A percentile compares a stretch with the other conserved stretches of the same genome.
phyloP scores from a whole-genome alignment of 139 green algal species.

The Closterium sp. region DNA sequence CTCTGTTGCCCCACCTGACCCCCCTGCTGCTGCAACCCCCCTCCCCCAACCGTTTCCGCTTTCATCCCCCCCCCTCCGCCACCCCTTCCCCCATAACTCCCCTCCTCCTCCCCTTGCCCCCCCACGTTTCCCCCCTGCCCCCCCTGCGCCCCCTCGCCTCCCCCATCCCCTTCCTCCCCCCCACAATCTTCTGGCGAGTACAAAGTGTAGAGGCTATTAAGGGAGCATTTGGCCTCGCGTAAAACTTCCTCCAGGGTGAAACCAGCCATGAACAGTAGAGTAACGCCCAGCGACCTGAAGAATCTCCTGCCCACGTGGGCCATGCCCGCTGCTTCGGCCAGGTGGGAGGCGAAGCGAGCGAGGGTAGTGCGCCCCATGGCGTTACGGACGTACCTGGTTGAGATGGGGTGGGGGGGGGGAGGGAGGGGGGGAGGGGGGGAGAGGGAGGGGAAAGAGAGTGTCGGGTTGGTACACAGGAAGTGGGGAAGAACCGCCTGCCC shows the following conservation, averaged over 20 bases:
- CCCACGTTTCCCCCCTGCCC: too few relatives aligned
- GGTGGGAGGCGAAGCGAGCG: background rate
- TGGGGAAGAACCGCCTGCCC: too few relatives aligned
- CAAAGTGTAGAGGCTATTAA: background rate
- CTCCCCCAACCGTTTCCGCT: background rate
- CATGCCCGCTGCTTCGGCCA: background rate
- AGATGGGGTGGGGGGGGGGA: too few relatives aligned
- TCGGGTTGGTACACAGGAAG: too few relatives aligned
- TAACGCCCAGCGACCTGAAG: background rate
- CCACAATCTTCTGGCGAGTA: background rate
- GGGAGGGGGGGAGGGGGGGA: too few relatives aligned
- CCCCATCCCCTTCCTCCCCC: background rate
- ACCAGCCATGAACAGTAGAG: background rate
- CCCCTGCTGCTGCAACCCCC: background rate
- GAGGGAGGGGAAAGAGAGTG: too few relatives aligned
- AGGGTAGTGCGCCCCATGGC: background rate
- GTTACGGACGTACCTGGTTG: background rate
- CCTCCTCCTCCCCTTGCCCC: background rate
- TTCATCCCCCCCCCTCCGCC: background rate
- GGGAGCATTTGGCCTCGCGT: background rate
- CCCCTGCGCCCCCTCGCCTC: too few relatives aligned
- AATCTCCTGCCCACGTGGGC: background rate
- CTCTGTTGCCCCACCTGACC: background rate
- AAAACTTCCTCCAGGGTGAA: background rate
- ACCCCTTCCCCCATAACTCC: background rate